Evolutionary conservation across 345 rosid species (phyloP), one percentile per base, ranked within the genome.

Genomic region (Stellera chamaejasme): DNA sequence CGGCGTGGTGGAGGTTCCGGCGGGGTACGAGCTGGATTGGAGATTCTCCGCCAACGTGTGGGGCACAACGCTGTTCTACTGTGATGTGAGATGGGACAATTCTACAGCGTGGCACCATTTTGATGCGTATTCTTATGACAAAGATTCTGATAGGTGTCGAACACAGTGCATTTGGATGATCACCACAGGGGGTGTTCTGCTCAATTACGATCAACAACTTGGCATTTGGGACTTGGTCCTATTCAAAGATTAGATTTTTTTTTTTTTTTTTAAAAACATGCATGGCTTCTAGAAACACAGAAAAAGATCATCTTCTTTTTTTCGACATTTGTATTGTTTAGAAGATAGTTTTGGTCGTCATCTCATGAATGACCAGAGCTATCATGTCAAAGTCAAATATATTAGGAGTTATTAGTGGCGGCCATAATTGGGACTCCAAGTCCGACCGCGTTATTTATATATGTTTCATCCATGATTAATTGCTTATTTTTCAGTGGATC

Each of bases 1-100:
- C 0, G 67, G 67, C 43, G 6, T 13, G 10, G 39, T n/a, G 10
- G 28, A 52, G 3, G 43, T 63, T 0, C 56, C 44, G 7, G 43
- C 42, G 19, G 67, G 67, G 15, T 5, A 2, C 8, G 53, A 39
- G 19, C 44, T 46, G 13, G 26, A 62, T 13, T 65, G 69, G 69
- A 51, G 25, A 2, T 65, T 65, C 27, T 43, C 50, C 13, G 52
- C 50, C 0, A 65, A 65, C 13, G 16, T 65, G 45, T 65, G 58
- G 62, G 68, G 69, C 11, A 52, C 63, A n/a, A 52, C 69, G 10
- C 25, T 65, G 64, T 65, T 32, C 15, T 47, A 54, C 27, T 48
- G 70, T 6, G 55, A 59, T 27, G 55, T 66, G 60, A 54, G 28
- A 27, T 59, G 65, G 70, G 60, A 48, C 28, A 10, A 42, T 7